Evolutionary conservation across 1,284 basidiomycete genomes (phyloP).

Genomic region (Leccinum pseudoinsigne): DNA sequence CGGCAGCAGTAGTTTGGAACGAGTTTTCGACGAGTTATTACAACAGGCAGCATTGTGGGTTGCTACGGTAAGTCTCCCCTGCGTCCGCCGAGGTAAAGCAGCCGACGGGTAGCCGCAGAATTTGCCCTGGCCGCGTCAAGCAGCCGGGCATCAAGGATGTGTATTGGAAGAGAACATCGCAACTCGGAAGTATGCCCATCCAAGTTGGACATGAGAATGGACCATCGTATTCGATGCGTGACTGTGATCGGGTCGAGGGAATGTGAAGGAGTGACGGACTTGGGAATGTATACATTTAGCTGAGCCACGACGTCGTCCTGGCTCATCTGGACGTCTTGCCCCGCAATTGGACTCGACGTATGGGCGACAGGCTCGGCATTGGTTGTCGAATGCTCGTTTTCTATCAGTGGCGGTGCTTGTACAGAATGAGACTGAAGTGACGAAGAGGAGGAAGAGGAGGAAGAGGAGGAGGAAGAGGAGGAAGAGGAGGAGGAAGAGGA

Average conservation of each 20-base stretch:
- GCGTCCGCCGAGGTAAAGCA: conserved; percentile 29
- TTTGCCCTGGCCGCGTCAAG: conserved; percentile 73
- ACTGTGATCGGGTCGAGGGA: conserved; percentile 70
- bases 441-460: neutral
- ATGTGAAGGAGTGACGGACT: conserved; percentile 62
- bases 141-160: conserved; percentile 74
- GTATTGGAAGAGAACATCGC: conserved; percentile 86
- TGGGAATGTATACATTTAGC: conserved; percentile 48
- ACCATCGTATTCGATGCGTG: conserved; percentile 75
- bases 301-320: conserved; percentile 49
- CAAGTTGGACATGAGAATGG: conserved; percentile 76
- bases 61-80: neutral
- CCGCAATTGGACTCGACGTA: conserved; percentile 9
- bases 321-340: conserved; percentile 27
- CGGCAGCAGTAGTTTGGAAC: neutral
- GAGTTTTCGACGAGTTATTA: neutral
- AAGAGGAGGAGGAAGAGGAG: neutral
- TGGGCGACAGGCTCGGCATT: conserved; percentile 12
- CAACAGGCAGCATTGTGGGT: neutral
- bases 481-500: conserved; percentile 9
- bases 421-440: conserved; percentile 13
- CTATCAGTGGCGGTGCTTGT: neutral
- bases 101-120: conserved; percentile 70
- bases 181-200: conserved; percentile 91
- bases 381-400: neutral